Percentiles rank a stretch among this genome's conserved stretches.
phyloP scores from a whole-genome alignment of 495 filamentous ascomycete genomes.

The Xylaria nigripes region DNA sequence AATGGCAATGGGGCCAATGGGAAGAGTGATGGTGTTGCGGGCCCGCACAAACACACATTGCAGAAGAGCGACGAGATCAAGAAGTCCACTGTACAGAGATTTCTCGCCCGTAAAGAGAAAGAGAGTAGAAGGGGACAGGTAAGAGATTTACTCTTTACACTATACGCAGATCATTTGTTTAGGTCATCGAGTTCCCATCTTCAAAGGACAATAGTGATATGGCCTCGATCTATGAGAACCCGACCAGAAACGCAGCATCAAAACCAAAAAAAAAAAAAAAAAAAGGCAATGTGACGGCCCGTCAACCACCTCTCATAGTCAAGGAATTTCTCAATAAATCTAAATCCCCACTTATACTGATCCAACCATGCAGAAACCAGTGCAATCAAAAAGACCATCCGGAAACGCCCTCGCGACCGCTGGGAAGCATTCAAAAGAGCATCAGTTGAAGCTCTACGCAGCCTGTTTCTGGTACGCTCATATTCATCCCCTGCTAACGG shows the following conservation, averaged over 20 bases:
- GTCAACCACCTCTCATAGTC: too few relatives aligned
- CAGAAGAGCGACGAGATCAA: constrained; percentile 78
- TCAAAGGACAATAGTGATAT: not conserved
- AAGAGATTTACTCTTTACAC: constrained; percentile 29
- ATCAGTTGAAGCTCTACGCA: constrained; percentile 74
- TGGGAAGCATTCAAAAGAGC: constrained; percentile 58
- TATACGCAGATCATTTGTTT: constrained; percentile 9
- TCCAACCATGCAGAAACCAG: constrained; percentile 47
- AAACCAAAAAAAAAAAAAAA: too few relatives aligned
- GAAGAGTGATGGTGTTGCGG: constrained; percentile 54
- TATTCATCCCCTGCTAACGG: not conserved
- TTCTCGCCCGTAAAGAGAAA: constrained; percentile 57
- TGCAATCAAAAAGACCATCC: constrained; percentile 76
- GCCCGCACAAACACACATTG: constrained; percentile 68
- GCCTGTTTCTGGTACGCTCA: constrained; percentile 81
- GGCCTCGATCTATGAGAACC: not conserved
- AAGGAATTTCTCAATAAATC: not conserved
- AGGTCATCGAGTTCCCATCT: not conserved
- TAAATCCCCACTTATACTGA: not conserved
- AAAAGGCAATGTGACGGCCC: too few relatives aligned
- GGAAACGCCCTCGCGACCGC: constrained; percentile 70
- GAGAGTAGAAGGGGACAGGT: constrained; percentile 59
- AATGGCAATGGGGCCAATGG: constrained; percentile 72
- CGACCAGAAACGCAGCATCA: not conserved
- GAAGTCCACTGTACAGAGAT: constrained; percentile 70